A percentile compares a stretch with the other conserved stretches of the same genome.
Conservation (phyloP, 2,329 filamentous ascomycete species). For the Trichoderma aggressivum region DNA sequence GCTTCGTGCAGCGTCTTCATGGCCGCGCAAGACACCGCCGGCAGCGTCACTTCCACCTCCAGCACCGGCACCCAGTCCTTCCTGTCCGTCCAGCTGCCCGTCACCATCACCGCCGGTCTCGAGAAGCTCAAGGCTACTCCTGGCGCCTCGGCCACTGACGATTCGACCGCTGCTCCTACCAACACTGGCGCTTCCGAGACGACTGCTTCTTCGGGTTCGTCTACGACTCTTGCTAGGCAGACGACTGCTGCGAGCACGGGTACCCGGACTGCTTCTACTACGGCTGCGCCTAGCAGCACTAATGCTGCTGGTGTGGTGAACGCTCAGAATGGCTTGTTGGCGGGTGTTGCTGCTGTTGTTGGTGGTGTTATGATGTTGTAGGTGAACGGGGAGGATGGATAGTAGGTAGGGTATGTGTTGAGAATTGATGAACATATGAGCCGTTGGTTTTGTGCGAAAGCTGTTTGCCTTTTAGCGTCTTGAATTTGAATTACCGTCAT, state of each 20-base stretch:
- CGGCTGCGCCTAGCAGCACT: conserved; percentile 20
- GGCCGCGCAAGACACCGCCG: neutral
- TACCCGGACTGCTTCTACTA: conserved; percentile 21
- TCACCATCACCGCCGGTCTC: conserved; percentile 38
- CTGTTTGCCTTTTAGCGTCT: neutral
- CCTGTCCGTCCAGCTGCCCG: conserved; percentile 28
- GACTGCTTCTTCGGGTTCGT: conserved; percentile 14
- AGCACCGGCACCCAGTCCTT: conserved; percentile 18
- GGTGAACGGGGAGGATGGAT: neutral
- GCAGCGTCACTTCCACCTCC: neutral
- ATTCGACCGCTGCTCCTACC: conserved; percentile 20
- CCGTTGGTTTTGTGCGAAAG: neutral
- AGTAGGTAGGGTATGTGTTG: neutral
- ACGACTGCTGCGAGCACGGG: neutral
- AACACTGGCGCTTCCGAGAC: conserved; percentile 6
- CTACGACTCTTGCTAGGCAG: conserved; percentile 11
- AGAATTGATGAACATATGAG: neutral
- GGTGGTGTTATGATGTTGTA: conserved; percentile 38
- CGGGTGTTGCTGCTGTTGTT: conserved; percentile 34
- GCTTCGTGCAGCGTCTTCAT: conserved; percentile 25
- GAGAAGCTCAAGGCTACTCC: conserved; percentile 32
- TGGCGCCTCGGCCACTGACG: conserved; percentile 11
- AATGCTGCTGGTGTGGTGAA: conserved; percentile 33
- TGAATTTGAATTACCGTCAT: neutral
- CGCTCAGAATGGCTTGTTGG: conserved; percentile 35